Base-by-base conservation (phyloP, 345 rosid species). In the Salix exigua region DNA sequence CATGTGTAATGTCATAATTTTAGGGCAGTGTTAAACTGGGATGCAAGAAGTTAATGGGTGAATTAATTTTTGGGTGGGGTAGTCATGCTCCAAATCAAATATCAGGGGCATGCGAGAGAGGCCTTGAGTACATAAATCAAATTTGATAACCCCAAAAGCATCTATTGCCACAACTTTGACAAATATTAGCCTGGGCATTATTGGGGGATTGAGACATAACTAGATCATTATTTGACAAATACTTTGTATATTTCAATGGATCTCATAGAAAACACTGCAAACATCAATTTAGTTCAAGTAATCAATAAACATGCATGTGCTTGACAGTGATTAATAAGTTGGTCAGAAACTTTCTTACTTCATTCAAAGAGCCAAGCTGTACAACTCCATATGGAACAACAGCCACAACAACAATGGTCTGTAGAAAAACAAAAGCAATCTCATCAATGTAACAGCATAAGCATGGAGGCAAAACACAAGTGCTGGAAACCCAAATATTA, bases 301-400 rank as follows among this genome's bases (percentile, higher is more conserved):
- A 66, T 61, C 21, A 17, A 74, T 28, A 33, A 60, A 6, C 44
- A 80, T 26, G 38, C 21, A 42, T 73, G 18, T 30, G 13, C 53
- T 69, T 61, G 28, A 80, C 2, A 79, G 63, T 73, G 67, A 79
- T 21, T 19, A 23, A 68, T 13, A 62, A 68, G 58, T 66, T 19
- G 64, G 50, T 3, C 21, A 68, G 70, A 83, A 77, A 44, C 76
- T 48, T 31, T 74, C 97, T 88, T 89, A 94, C 98, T 78, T 89
- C 84, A 77, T 73, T 80, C 70, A 87, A 83, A 68, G 97, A 92
- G 77, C 97, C 98, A 79, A 94, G 92, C 85, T 94, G 98, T 70
- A 92, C 86, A 78, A 94, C 97, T 82, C 97, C 98, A 84, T 83
- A 84, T 13, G 95, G 89, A 82, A 85, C 88, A 78, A 90, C 91